Conservation (phyloP, 2,329 filamentous ascomycete species). For the Calonectria hongkongensis region DNA sequence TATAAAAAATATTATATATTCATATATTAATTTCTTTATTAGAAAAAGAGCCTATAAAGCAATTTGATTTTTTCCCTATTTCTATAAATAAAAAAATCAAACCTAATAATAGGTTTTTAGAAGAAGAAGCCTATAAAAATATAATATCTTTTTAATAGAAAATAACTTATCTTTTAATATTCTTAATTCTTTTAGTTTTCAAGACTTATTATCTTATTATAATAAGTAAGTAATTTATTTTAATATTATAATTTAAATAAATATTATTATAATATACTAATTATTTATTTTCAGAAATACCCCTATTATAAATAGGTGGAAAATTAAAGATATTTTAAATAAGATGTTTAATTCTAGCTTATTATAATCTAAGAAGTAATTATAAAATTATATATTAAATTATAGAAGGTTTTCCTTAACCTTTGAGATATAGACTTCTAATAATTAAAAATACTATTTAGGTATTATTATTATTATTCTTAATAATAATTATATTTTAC, state of each 20-base stretch:
- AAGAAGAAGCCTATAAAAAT: constrained; percentile 11
- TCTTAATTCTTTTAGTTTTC: background rate
- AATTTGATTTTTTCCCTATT: background rate
- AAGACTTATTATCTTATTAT: constrained; percentile 13
- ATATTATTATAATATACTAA: too few species aligned
- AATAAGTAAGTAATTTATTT: background rate
- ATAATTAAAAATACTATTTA: background rate
- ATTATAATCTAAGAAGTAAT: background rate
- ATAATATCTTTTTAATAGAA: background rate
- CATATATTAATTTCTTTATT: background rate
- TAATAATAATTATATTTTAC: background rate
- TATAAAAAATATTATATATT: background rate
- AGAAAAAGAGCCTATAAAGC: background rate
- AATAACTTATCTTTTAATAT: constrained; percentile 8
- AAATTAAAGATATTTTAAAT: background rate
- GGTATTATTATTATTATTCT: background rate
- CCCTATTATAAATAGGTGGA: background rate
- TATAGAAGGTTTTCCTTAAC: background rate
- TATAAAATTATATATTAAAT: background rate
- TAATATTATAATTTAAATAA: background rate
- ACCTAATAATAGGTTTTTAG: background rate
- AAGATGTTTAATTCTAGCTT: background rate
- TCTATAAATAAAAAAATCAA: background rate
- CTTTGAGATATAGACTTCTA: background rate
- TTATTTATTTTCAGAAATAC: too few species aligned